These are phyloP conservation scores for Flaveria bidentis DNA, from an alignment of 129 eudicot species.

Conservation along the genomic window DNA sequence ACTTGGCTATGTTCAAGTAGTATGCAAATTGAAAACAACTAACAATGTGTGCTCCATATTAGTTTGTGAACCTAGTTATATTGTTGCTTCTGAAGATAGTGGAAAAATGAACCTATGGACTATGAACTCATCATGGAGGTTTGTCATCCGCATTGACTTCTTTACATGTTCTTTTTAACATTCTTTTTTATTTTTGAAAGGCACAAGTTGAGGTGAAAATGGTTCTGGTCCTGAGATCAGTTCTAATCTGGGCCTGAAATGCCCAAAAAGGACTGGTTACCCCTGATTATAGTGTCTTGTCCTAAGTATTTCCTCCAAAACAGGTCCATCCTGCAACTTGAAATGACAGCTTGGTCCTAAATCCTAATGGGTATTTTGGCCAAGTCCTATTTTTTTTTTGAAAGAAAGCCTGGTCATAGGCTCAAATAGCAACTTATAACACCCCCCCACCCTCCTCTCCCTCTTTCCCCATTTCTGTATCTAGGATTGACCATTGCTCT, in stretches of 20 bases:
- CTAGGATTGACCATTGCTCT: neutral
- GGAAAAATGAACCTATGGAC: constrained; percentile 82
- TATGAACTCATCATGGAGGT: constrained; percentile 97
- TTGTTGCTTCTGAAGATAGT: constrained; percentile 78
- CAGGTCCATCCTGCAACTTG: neutral
- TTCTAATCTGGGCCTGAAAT: too few relatives aligned
- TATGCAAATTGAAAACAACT: constrained; percentile 53
- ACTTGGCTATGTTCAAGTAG: constrained; percentile 63
- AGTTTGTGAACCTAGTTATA: constrained; percentile 74
- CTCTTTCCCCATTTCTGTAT: neutral
- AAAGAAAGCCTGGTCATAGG: neutral
- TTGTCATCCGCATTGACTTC: constrained; percentile 28
- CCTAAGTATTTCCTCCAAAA: neutral
- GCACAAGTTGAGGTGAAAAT: neutral
- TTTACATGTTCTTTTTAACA: constrained; percentile 10
- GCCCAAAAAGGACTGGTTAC: too few relatives aligned
- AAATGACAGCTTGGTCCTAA: neutral
- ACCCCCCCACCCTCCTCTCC: too few relatives aligned
- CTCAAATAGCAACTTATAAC: neutral
- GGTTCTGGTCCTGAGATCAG: neutral
- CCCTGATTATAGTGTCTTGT: neutral
- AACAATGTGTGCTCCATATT: constrained; percentile 54
- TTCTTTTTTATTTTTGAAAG: constrained; percentile 7
- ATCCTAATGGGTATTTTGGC: neutral
- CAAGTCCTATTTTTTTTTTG: neutral